A percentile compares a stretch with the other conserved stretches of the same genome.
phyloP scores from a whole-genome alignment of 78 protist species.

The Protostelium mycophagum region DNA sequence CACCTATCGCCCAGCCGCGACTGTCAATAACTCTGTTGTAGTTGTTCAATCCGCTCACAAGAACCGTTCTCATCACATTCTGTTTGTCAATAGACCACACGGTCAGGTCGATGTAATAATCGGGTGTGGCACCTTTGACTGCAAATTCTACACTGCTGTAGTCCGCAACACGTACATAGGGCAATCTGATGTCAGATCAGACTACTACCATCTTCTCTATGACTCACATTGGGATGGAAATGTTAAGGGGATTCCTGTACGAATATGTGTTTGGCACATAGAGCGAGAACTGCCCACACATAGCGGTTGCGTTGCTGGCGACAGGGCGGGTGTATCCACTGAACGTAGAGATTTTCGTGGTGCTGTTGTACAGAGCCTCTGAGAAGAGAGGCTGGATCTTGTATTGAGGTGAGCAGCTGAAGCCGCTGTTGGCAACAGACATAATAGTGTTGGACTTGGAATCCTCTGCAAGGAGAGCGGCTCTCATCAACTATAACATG shows the following conservation, averaged over 20 bases:
- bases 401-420: not conserved
- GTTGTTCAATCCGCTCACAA: not conserved
- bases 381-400: not conserved
- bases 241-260: not conserved
- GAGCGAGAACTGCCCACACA: too few species aligned
- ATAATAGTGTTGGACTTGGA: not conserved
- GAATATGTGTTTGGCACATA: not conserved
- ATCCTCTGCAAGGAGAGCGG: not conserved
- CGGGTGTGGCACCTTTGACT: not conserved
- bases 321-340: not conserved
- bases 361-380: not conserved
- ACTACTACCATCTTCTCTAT: not conserved
- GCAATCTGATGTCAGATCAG: not conserved
- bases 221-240: not conserved
- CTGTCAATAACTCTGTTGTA: too few species aligned
- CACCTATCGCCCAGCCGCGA: too few species aligned
- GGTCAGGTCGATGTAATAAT: not conserved
- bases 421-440: not conserved
- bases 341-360: not conserved
- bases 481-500: not conserved
- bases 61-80: not conserved
- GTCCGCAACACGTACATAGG: not conserved
- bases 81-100: not conserved
- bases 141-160: not conserved
- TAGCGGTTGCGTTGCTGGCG: not conserved